Base-by-base conservation (phyloP, 2,329 filamentous ascomycete genomes). In the Monilinia fructicola region DNA sequence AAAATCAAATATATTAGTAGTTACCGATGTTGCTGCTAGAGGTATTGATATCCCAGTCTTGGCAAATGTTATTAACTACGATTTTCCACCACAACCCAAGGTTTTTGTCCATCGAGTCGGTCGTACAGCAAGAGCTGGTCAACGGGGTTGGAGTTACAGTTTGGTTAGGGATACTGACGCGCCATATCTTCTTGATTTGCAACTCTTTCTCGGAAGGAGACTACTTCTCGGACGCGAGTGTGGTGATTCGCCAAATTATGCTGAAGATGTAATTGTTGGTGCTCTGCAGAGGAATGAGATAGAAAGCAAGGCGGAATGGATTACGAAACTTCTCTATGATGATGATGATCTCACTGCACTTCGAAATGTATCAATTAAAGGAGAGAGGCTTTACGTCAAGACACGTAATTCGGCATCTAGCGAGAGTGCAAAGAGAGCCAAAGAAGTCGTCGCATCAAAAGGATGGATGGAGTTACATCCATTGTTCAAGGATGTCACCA, bases 61-160 rank as follows among this genome's bases (percentile, higher is more conserved):
- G 46, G 93, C 92, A 66, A 98, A 99, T 76, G 95, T 99, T 67
- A 94, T 99, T 81, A 98, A 99, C 81, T 99, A 96, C 78, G 94
- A 98, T 76, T 99, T 99, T 71, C 94, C 95, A 3, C 91, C 94
- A 1, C 95, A 98, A 74, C 92, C 95, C 26, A 99, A 99, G 79
- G 88, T 99, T 53, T 99, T 96, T 74, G 90, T 99, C 38, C 95
- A 99, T 78, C 89, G 95, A 76, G 95, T 99, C 56, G 95, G 95
- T 74, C 89, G 95, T 79, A 99, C 96, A 35, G 96, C 95, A 52
- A 88, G 95, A 85, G 96, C 96, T 54, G 95, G 94, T 18, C 89
- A 92, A 73, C 87, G 90, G 71, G 95, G 95, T 69, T 98, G 95
- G 95, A 91, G 90, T 79, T 99, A 97, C 79, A 97, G 92, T 81